Conservation (phyloP, 495 filamentous ascomycete genomes). For the Penicillium waksmanii region DNA sequence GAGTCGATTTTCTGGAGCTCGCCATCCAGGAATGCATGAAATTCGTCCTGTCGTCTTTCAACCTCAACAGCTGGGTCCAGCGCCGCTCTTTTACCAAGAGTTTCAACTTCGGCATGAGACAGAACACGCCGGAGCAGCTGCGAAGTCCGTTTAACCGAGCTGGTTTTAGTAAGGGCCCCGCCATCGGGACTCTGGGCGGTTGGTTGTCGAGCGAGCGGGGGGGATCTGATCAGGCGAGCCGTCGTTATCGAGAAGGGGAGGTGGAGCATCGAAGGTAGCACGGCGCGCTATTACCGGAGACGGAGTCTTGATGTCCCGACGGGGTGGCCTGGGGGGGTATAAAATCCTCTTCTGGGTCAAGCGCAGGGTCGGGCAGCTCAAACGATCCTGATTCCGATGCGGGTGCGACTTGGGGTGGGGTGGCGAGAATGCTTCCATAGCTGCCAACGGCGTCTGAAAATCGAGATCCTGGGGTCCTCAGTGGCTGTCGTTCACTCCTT, state of each 20-base stretch:
- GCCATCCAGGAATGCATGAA: slow-evolving; percentile 74
- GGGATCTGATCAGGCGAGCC: slow-evolving; percentile 16
- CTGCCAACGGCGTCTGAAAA: slow-evolving; percentile 44
- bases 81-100: slow-evolving; percentile 36
- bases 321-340: slow-evolving; percentile 27
- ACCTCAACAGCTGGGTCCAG: slow-evolving; percentile 53
- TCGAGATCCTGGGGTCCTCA: slow-evolving; percentile 43
- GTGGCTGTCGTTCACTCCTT: slow-evolving; percentile 41
- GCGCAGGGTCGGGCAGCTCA: slow-evolving; percentile 76
- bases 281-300: slow-evolving; percentile 36
- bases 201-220: slow-evolving; percentile 17
- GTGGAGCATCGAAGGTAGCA: slow-evolving; percentile 18
- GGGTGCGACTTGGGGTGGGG: slow-evolving; percentile 52
- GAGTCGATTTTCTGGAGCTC: slow-evolving; percentile 84
- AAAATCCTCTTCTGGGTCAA: slow-evolving; percentile 51
- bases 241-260: slow-evolving; percentile 12
- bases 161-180: slow-evolving; percentile 20
- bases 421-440: slow-evolving; percentile 79
- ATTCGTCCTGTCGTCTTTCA: slow-evolving; percentile 69
- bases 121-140: slow-evolving; percentile 45
- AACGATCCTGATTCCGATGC: slow-evolving; percentile 52
- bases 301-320: slow-evolving; percentile 22
- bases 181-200: slow-evolving; percentile 16
- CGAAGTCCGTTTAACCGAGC: slow-evolving; percentile 29
- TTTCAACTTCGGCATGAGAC: slow-evolving; percentile 32